Evolutionary conservation across 306 rosid genomes (phyloP).

Genomic region (Hippophae rhamnoides): DNA sequence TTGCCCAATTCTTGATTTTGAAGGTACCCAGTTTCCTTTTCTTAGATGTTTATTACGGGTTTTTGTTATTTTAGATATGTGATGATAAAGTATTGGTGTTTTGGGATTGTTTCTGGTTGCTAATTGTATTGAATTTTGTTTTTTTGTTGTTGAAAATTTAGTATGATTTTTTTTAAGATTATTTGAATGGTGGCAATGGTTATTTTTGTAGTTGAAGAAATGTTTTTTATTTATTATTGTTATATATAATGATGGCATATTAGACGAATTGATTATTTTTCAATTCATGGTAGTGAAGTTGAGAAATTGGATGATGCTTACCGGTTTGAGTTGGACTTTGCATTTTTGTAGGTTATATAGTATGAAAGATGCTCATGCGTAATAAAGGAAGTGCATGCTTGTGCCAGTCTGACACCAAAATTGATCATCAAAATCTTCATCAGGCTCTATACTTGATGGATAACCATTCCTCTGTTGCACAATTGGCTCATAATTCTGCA

Average conservation of each 20-base stretch:
- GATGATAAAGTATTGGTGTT: no score
- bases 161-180: background rate
- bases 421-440: conserved; percentile 33
- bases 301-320: conserved; percentile 8
- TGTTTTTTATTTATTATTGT: conserved; percentile 11
- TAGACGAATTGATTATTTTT: conserved; percentile 14
- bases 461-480: conserved; percentile 44
- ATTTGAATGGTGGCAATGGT: conserved; percentile 13
- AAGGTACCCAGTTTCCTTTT: no score
- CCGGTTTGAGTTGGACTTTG: conserved; percentile 7
- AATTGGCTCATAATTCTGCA: conserved; percentile 29
- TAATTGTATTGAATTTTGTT: no score
- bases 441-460: conserved; percentile 50
- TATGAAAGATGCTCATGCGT: conserved; percentile 45
- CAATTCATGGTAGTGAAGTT: conserved; percentile 8
- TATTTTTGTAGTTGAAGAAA: background rate
- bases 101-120: no score
- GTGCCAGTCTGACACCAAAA: conserved; percentile 36
- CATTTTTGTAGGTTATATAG: conserved; percentile 20
- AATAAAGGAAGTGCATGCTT: conserved; percentile 46
- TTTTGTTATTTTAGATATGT: no score
- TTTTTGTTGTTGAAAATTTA: no score
- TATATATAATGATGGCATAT: conserved; percentile 12
- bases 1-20: no score
- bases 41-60: no score